A percentile compares a stretch with the other conserved stretches of the same genome.
phyloP scores from a whole-genome alignment of 2,329 filamentous ascomycete genomes.

The Fusarium nodosum region DNA sequence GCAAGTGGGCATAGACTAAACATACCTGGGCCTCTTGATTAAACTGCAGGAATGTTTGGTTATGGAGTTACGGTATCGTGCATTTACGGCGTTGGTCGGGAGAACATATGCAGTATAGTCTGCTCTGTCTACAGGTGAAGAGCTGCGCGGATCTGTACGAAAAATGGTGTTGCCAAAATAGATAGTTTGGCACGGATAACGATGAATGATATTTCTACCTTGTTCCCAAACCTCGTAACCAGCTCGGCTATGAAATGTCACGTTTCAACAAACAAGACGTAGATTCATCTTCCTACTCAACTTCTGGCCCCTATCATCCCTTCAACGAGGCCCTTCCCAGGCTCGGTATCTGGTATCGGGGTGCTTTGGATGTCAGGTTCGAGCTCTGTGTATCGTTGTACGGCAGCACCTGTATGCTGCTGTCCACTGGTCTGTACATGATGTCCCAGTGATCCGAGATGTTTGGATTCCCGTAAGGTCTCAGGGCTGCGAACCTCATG shows the following conservation, averaged over 20 bases:
- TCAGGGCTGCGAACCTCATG: constrained; percentile 59
- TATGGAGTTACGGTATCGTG: constrained; percentile 22
- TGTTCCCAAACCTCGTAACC: background rate
- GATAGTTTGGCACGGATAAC: constrained; percentile 15
- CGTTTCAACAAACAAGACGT: background rate
- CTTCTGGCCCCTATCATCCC: background rate
- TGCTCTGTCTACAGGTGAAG: constrained; percentile 7
- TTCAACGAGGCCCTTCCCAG: background rate
- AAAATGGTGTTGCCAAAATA: constrained; percentile 23
- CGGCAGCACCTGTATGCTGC: constrained; percentile 55
- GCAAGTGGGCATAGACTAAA: constrained; percentile 76
- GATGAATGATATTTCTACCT: constrained; percentile 10
- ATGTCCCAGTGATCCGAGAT: constrained; percentile 60
- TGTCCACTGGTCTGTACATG: constrained; percentile 52
- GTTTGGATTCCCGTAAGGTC: constrained; percentile 58
- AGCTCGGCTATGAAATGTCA: background rate
- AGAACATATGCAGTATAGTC: constrained; percentile 14
- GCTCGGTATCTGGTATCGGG: constrained; percentile 20
- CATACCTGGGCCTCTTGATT: background rate
- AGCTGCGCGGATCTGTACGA: constrained; percentile 17
- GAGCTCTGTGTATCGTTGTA: constrained; percentile 50
- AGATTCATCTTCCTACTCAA: background rate
- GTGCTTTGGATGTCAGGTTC: constrained; percentile 36
- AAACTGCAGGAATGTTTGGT: constrained; percentile 8
- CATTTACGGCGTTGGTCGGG: constrained; percentile 32